phyloP scores from a whole-genome alignment of 2,329 filamentous ascomycete species.

The Monilinia fructigena region DNA sequence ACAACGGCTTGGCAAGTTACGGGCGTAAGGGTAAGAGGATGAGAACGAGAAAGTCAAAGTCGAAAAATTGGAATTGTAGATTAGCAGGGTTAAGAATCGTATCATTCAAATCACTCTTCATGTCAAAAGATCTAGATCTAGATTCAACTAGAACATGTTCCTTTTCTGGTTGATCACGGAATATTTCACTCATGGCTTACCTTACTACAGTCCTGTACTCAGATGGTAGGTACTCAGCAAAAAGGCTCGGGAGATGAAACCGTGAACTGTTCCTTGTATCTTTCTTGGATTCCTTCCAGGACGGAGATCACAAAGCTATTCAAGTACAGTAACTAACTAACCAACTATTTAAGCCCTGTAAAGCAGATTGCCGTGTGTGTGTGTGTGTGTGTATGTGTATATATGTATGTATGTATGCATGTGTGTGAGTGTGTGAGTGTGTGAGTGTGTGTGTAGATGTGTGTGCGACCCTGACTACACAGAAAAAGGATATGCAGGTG shows the following conservation, averaged over 20 bases:
- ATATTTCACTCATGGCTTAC: background rate
- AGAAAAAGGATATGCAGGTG: constrained; percentile 4
- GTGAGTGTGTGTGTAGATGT: too few species aligned
- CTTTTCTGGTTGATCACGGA: background rate
- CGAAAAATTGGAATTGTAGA: background rate
- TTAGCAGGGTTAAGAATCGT: background rate
- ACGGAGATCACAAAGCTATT: background rate
- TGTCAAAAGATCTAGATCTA: background rate
- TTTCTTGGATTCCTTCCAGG: too few species aligned
- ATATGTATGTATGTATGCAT: too few species aligned
- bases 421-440: too few species aligned
- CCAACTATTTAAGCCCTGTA: background rate
- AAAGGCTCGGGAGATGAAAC: background rate
- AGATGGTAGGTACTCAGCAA: too few species aligned
- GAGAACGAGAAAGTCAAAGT: background rate
- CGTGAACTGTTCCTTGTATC: background rate
- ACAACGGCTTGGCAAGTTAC: too few species aligned
- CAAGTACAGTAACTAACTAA: background rate
- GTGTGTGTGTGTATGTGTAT: too few species aligned
- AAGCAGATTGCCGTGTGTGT: constrained; percentile 4
- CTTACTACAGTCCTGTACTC: too few species aligned
- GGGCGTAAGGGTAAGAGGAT: background rate
- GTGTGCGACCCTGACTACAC: background rate
- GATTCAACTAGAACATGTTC: background rate
- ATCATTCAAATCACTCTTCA: background rate